Evolutionary conservation across 2,329 filamentous ascomycete genomes (phyloP), one percentile per base, ranked within the genome.

Genomic region (Trichophyton schoenleinii): DNA sequence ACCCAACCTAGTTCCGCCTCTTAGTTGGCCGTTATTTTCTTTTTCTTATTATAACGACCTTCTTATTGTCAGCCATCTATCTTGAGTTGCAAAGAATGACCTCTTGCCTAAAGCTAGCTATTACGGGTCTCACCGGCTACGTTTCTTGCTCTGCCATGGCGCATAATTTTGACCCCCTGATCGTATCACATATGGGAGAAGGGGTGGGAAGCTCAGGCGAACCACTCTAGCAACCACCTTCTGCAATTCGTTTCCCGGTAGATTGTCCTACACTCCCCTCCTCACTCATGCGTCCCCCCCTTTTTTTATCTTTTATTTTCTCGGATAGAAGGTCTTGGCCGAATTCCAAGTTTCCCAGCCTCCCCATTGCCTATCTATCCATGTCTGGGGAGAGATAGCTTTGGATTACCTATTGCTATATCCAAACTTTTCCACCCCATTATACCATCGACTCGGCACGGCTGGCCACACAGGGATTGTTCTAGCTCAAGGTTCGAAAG

Each of bases 321-420:
- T 46, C 57, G 57, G 57, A 58, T 58, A 58, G 57, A 58, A 58
- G 57, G 34, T 31, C 57, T 58, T 58, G 57, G 41, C 41, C 42
- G 41, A 15, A 58, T 58, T 36, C 41, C 57, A 42, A 42, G 31
- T 58, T 46, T 58, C 28, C 13, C n/a, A 20, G 15, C 41, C 55
- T 38, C 34, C 8, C 34, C 34, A 36, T 9, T 36, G 34, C 34
- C 34, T 36, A 36, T 36, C 34, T 36, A 36, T 36, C 34, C 34
- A 36, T 36, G 8, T 36, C 34, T 6, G 34, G 34, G 34, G 34
- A 36, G 3, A 36, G 34, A 36, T 36, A 36, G 38, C 11, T 28
- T 18, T 42, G 2, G 15, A 46, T 28, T 31, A 15, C 25, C 20
- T 9, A 55, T 36, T 20, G 28, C 3, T 36, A 36, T 55, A 55